Base-by-base conservation (phyloP, 345 rosid species). In the Sonneratia alba region DNA sequence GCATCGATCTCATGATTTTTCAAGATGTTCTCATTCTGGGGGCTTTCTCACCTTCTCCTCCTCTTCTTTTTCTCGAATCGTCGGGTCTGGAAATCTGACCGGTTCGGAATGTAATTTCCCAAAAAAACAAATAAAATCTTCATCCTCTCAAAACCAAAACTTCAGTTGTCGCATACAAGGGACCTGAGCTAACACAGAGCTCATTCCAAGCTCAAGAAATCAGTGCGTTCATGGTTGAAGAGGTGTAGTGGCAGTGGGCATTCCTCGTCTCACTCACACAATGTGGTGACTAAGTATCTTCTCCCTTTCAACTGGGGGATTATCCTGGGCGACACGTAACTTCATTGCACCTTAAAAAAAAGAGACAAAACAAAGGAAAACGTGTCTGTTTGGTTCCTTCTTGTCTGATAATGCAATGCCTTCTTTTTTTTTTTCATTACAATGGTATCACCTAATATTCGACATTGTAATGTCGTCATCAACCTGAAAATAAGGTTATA, bases 261-360 rank as follows among this genome's bases (percentile, higher is more conserved):
- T 22, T 22, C 13, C 3, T 9, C n/a, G 32, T 22, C 63, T 22
- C 34, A 57, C 22, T 57, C 63, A 57, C 9, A 10, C 34, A 47
- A 22, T 57, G 9, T 22, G 63, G 32, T 57, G 12, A 13, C 32
- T 3, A n/a, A 57, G n/a, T 49, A 14, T 21, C 19, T 21, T 34
- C 63, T 22, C 21, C 63, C 63, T 57, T 57, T 57, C 63, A n/a
- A 57, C 63, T n/a, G 3, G 32, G 63, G 63, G 63, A 57, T 57
- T 8, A 1, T 22, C 63, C 7, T 22, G 63, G 63, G 32, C 63
- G n/a, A 57, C 63, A 22, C n/a, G 63, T 57, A 57, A 57, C 32
- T 57, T 57, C 32, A n/a, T 22, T 57, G 32, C n/a, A 57, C 34
- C 63, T 57, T 57, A 57, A n/a, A 8, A 57, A 22, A 4, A 6